phyloP scores from a whole-genome alignment of 2,329 filamentous ascomycete genomes.

The Escovopsis sp. region DNA sequence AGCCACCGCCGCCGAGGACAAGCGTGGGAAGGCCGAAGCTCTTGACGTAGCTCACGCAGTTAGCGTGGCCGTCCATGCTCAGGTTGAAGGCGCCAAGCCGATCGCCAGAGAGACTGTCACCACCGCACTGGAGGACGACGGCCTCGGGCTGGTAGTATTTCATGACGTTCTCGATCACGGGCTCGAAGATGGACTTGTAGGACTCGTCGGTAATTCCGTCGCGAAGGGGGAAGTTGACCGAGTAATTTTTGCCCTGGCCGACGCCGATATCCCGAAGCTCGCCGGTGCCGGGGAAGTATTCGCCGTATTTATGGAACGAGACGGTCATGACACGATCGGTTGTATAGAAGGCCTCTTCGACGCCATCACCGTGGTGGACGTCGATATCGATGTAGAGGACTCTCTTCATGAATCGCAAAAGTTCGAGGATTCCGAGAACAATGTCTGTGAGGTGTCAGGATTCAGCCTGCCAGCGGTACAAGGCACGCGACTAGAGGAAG shows the following conservation, averaged over 20 bases:
- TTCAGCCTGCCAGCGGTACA: no score
- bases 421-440: constrained; percentile 84
- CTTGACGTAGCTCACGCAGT: constrained; percentile 87
- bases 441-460: constrained; percentile 48
- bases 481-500: neutral
- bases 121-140: constrained; percentile 90
- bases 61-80: constrained; percentile 90
- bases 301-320: constrained; percentile 93
- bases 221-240: constrained; percentile 80
- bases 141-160: constrained; percentile 78
- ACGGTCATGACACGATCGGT: constrained; percentile 87
- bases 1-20: constrained; percentile 90
- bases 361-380: constrained; percentile 85
- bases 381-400: constrained; percentile 98
- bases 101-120: constrained; percentile 88
- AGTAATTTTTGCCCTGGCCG: constrained; percentile 77
- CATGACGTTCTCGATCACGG: constrained; percentile 77
- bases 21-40: constrained; percentile 71
- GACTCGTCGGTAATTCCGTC: constrained; percentile 83
- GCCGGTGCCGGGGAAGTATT: constrained; percentile 88
- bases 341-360: constrained; percentile 87
- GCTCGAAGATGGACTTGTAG: constrained; percentile 83
- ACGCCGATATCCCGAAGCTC: constrained; percentile 76
- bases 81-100: constrained; percentile 93
- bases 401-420: constrained; percentile 78